Base-by-base conservation (phyloP, 345 rosid genomes). In the Noccaea caerulescens region DNA sequence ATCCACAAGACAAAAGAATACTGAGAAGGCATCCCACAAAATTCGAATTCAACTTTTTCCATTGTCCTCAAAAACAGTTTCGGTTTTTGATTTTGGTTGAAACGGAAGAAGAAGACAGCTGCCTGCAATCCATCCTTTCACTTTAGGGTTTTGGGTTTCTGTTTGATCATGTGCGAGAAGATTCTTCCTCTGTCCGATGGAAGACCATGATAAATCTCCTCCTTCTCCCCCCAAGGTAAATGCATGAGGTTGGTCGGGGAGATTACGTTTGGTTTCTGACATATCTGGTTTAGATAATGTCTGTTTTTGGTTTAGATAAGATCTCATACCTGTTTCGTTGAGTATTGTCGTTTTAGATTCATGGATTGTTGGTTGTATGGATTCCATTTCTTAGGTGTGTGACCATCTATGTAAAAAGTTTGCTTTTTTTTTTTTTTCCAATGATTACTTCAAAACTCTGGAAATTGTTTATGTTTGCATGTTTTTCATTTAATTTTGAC, bases 141-240 rank as follows among this genome's bases (percentile, higher is more conserved):
- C 3, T 33, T 32, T 63, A 55, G 46, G 61, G 79, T 33, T 72
- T 18, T 62, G 23, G 53, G 58, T 69, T 75, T 39, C 43, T 16
- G 3, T 50, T 51, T 53, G 78, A 81, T 75, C 78, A 75, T 68
- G 76, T 72, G 67, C 63, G 59, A 57, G 44, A 73, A 68, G 46
- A 45, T 74, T 57, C 60, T 41, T 75, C 67, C 79, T 65, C 44
- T 58, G 34, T 66, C 78, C n/a, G 44, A 82, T 85, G 88, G 88
- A 85, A 81, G 78, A 72, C 76, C 44, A 81, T 68, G 67, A 72
- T 46, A 66, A 69, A 52, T 63, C 74, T 67, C 82, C 71, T 60
- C 78, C 71, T 64, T 79, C 71, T 60, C 78, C 71, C 3, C 83
- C 66, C 0, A 82, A 85, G 83, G 88, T 82, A 65, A 50, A 61